Evolutionary conservation across 2,329 filamentous ascomycete species (phyloP), one percentile per base, ranked within the genome.

Genomic region (Aspergillus alliaceus): DNA sequence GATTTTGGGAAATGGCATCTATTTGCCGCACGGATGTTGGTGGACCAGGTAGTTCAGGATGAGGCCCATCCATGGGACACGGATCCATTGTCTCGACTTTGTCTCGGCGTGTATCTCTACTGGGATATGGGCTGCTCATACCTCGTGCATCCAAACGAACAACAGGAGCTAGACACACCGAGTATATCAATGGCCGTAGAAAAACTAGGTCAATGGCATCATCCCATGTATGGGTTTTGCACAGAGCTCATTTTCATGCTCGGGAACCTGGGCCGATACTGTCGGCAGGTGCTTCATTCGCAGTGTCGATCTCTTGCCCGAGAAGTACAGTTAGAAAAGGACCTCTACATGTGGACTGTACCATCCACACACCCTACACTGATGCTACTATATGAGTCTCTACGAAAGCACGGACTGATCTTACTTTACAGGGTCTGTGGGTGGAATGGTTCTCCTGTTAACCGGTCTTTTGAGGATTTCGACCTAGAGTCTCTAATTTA

Each of bases 81-180:
- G 5, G 20, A 24, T 7, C 37, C 20, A 14, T 24, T 40, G 15
- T 22, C 2, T 40, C 20, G 11, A 22, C 37, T 40, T 24, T 40
- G 37, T 12, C 31, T 60, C 3, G 59, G 53, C 22, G 51, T 51
- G 11, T 60, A 60, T 54, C 53, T 60, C 14, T 60, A 58, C 39
- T 58, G 52, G 59, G 59, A 60, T 53, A 58, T 58, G 56, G 22
- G 32, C 22, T 42, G 48, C 42, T 56, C 56, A 12, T 60, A 52
- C 37, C 6, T 60, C 4, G 31, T 58, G 50, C 52, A 60, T 5
- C 35, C 53, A 25, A 20, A 40, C 37, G 52, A 56, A 34, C 35
- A 40, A 53, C 49, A 46, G 12, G 15, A 14, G 9, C 27, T 51
- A 20, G 27, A 56, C 18, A 34, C 27, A 25, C 42, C 42, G 18